Conservation (phyloP, 768 basidiomycete species). For the Leccinum uliginosum region DNA sequence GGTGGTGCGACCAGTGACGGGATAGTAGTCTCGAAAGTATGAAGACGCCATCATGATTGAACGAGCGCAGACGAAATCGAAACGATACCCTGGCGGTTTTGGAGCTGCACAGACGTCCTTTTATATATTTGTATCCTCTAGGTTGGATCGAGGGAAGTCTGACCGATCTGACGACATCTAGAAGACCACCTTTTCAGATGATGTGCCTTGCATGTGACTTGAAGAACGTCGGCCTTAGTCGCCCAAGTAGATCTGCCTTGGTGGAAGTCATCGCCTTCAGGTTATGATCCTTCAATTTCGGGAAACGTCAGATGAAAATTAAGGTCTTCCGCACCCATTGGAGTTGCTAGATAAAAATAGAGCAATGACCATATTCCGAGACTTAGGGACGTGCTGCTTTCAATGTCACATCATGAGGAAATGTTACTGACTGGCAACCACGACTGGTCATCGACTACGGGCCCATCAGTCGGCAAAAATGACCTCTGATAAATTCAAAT, state of each 20-base stretch:
- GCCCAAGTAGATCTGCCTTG: neutral
- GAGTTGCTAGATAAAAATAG: neutral
- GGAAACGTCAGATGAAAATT: neutral
- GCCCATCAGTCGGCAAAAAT: neutral
- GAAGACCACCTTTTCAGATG: neutral
- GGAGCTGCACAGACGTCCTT: neutral
- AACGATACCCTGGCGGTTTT: neutral
- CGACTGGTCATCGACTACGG: neutral
- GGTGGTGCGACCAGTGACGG: conserved; percentile 19
- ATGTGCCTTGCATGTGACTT: neutral
- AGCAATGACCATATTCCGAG: neutral
- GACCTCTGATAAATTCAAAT: too few relatives aligned
- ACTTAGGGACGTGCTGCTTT: neutral
- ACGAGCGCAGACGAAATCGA: neutral
- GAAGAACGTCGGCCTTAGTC: neutral
- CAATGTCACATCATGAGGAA: neutral
- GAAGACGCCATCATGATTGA: neutral
- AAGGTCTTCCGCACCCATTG: neutral
- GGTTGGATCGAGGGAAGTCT: neutral
- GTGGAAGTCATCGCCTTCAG: neutral
- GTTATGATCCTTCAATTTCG: neutral
- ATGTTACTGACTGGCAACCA: neutral
- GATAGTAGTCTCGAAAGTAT: conserved; percentile 12
- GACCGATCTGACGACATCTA: neutral
- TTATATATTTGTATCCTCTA: conserved; percentile 2